Evolutionary conservation across 352 stramenopile species (phyloP).

Genomic region (Phytophthora tubulina): DNA sequence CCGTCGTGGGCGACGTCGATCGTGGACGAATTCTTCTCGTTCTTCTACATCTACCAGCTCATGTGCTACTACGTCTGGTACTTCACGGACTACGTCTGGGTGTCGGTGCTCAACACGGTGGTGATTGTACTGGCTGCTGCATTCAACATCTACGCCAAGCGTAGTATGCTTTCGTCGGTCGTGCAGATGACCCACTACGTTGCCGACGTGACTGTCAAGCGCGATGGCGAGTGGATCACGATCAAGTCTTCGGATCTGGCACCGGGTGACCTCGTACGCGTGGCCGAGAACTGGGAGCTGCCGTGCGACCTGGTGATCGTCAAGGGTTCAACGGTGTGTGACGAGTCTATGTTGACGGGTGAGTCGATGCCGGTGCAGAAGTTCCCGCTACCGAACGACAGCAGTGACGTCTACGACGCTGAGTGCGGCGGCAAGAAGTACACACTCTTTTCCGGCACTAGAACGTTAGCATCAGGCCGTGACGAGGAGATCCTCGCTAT

Average conservation of each 20-base stretch:
- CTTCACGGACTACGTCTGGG: conserved; percentile 73
- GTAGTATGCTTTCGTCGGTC: conserved; percentile 60
- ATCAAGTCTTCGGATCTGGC: conserved; percentile 63
- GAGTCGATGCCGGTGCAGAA: conserved; percentile 92
- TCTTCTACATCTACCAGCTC: conserved; percentile 90
- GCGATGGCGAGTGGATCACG: conserved; percentile 59
- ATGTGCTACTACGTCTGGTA: conserved; percentile 90
- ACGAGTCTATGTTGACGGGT: conserved; percentile 82
- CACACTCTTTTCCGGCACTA: conserved; percentile 90
- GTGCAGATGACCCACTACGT: conserved; percentile 74
- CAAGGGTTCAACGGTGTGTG: conserved; percentile 72
- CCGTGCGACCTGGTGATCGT: conserved; percentile 79
- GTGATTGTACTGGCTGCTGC: conserved; percentile 62
- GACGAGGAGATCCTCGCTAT: conserved; percentile 79
- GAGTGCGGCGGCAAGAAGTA: conserved; percentile 81
- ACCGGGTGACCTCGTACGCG: conserved; percentile 73
- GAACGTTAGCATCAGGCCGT: conserved; percentile 71
- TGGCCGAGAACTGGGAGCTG: conserved; percentile 75
- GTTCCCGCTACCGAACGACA: conserved; percentile 65
- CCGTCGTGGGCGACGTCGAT: conserved; percentile 58
- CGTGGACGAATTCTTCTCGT: conserved; percentile 71
- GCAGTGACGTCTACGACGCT: conserved; percentile 59
- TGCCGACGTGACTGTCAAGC: conserved; percentile 74
- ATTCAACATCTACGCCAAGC: conserved; percentile 80
- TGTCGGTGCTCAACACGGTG: conserved; percentile 67